Evolutionary conservation across 2,329 filamentous ascomycete genomes (phyloP).

Genomic region (Alternaria incomplexa): DNA sequence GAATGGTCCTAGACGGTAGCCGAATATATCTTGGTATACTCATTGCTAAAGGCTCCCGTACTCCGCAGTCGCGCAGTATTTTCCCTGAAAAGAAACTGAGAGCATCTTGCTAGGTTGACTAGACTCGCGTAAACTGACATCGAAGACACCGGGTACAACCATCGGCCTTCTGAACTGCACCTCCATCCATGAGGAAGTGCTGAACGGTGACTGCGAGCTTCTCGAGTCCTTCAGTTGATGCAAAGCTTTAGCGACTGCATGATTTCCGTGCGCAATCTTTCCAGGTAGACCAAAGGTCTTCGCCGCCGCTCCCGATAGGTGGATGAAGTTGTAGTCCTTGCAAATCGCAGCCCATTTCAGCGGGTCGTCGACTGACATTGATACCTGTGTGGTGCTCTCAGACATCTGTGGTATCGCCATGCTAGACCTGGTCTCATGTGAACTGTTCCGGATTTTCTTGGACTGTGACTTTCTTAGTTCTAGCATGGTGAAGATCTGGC

Average conservation of each 20-base stretch:
- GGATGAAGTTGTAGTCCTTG: conserved; percentile 14
- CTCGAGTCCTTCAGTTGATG: not conserved
- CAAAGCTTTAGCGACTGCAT: conserved; percentile 3
- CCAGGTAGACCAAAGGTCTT: conserved; percentile 5
- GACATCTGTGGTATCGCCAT: not conserved
- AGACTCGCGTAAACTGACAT: not conserved
- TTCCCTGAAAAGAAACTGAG: not conserved
- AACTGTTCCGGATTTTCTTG: too few relatives aligned
- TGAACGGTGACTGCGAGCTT: not conserved
- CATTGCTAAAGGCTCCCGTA: not conserved
- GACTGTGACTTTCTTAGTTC: not conserved
- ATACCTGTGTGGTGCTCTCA: not conserved
- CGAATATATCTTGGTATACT: not conserved
- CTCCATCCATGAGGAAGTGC: conserved; percentile 1
- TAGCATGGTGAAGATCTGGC: conserved; percentile 12
- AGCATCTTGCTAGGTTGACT: not conserved
- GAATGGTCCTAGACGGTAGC: not conserved
- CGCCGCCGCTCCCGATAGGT: conserved; percentile 3
- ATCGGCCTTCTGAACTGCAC: conserved; percentile 8
- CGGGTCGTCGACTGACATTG: not conserved
- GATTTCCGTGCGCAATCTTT: conserved; percentile 11
- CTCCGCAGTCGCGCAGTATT: not conserved
- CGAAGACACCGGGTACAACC: not conserved
- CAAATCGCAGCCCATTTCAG: conserved; percentile 6
- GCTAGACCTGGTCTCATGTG: not conserved